Conservation (phyloP, 257 asterid genomes). For the Buddleja alternifolia region DNA sequence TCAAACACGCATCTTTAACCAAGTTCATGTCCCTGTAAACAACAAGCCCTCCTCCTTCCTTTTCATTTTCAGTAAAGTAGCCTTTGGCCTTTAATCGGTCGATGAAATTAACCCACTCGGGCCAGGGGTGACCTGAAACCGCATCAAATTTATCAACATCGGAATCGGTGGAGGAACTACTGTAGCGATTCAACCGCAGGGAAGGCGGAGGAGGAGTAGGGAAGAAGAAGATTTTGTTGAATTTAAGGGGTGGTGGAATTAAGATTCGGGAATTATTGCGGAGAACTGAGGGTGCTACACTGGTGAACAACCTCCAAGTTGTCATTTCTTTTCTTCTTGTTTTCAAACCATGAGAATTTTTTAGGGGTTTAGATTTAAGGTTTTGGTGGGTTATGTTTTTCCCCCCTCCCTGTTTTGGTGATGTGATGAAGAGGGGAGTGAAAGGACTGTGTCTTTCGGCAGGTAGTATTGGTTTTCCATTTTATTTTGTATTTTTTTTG, state of each 20-base stretch:
- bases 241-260: conserved; percentile 24
- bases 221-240: conserved; percentile 31
- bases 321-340: conserved; percentile 34
- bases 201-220: conserved; percentile 37
- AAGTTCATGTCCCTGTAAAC: conserved; percentile 54
- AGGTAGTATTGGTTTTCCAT: too few relatives aligned
- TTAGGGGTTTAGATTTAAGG: conserved; percentile 30
- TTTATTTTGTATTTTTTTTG: too few relatives aligned
- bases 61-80: conserved; percentile 41
- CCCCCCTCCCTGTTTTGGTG: too few relatives aligned
- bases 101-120: conserved; percentile 83
- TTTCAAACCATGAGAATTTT: conserved; percentile 7
- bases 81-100: conserved; percentile 75
- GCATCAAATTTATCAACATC: conserved; percentile 20
- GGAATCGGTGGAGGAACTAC: conserved; percentile 40
- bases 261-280: conserved; percentile 39
- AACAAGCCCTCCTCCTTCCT: conserved; percentile 30
- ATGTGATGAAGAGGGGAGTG: not conserved
- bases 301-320: conserved; percentile 52
- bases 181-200: conserved; percentile 46
- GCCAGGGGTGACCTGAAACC: conserved; percentile 76
- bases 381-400: too few relatives aligned
- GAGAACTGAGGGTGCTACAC: conserved; percentile 52
- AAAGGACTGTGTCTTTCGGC: too few relatives aligned
- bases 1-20: conserved; percentile 73